These are phyloP conservation scores for Colletotrichum sojae DNA, from an alignment of 2,329 filamentous ascomycete genomes.

Conservation along the genomic window DNA sequence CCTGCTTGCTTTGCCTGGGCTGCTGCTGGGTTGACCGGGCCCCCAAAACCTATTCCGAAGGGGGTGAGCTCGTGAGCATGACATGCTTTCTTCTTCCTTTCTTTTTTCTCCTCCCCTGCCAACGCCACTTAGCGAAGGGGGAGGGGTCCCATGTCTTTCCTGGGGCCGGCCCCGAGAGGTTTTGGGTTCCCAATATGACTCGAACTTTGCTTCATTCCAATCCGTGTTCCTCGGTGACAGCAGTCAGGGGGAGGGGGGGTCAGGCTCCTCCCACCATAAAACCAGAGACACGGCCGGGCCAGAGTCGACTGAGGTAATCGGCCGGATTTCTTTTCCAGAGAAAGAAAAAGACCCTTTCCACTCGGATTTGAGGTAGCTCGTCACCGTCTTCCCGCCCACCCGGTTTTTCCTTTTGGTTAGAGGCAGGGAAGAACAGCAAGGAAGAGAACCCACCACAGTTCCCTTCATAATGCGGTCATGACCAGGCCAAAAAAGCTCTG, in stretches of 20 bases:
- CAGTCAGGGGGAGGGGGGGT: background rate
- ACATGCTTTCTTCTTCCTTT: constrained; percentile 32
- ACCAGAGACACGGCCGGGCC: too few relatives aligned
- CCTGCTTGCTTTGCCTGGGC: background rate
- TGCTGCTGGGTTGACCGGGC: background rate
- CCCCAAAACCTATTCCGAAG: background rate
- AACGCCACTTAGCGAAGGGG: constrained; percentile 26
- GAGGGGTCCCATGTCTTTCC: background rate
- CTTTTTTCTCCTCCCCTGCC: constrained; percentile 12
- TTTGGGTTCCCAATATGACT: constrained; percentile 14
- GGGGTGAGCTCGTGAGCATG: constrained; percentile 8
- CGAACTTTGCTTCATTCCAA: constrained; percentile 28
- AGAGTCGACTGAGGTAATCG: background rate
- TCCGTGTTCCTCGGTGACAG: constrained; percentile 17
- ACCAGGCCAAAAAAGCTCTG: constrained; percentile 9
- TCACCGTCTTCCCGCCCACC: background rate
- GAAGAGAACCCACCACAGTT: background rate
- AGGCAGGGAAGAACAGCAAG: constrained; percentile 11
- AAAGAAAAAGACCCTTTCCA: background rate
- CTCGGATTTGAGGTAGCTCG: background rate
- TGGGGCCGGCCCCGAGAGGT: background rate
- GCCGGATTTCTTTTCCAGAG: constrained; percentile 32
- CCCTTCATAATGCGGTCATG: constrained; percentile 17
- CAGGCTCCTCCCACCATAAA: too few relatives aligned
- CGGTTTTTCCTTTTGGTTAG: constrained; percentile 16